Evolutionary conservation across 352 stramenopile species (phyloP), one percentile per base, ranked within the genome.

Genomic region (Phytophthora citricola): DNA sequence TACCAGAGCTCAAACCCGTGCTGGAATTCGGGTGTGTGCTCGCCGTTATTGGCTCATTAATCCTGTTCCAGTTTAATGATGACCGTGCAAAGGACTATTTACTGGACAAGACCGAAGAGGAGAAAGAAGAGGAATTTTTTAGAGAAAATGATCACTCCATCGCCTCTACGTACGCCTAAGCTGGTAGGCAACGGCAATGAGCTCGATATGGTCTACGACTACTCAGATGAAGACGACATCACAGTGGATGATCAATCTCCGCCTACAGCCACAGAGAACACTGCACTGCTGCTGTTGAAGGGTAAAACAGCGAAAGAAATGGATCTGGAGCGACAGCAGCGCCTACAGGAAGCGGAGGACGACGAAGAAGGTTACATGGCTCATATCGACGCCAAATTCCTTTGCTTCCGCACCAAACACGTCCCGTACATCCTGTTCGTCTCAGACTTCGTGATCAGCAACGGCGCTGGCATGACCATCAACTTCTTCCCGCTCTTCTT

Each of bases 401-500:
- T 85, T 55, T 89, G 80, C 62, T 88, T 94, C 69, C 70, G 75
- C 20, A 81, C 82, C 39, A 76, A 76, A 14, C 83, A 92, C 57
- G 82, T 94, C 52, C 85, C 85, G 44, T 86, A 73, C 41, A 59
- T 94, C 6, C 58, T 94, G 24, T 94, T 94, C 52, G 29, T 78
- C 7, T 87, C 83, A 14, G 85, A 94, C 66, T 94, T 94, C 62
- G 80, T 94, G 61, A 90, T 94, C 69, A 91, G 81, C 81, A 94
- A 94, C 40, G 85, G 85, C 38, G 85, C 85, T 5, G 85, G 85
- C 53, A 94, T 94, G 85, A 92, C 83, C 0, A 90, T 92, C 67
- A 91, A 90, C 53, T 94, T 94, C 57, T 94, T 94, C 72, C 85
- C 85, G 27, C 64, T 94, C 2, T 94, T 94, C 57, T 94, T 94